Evolutionary conservation across 345 rosid species (phyloP).

Genomic region (Brassica cretica): DNA sequence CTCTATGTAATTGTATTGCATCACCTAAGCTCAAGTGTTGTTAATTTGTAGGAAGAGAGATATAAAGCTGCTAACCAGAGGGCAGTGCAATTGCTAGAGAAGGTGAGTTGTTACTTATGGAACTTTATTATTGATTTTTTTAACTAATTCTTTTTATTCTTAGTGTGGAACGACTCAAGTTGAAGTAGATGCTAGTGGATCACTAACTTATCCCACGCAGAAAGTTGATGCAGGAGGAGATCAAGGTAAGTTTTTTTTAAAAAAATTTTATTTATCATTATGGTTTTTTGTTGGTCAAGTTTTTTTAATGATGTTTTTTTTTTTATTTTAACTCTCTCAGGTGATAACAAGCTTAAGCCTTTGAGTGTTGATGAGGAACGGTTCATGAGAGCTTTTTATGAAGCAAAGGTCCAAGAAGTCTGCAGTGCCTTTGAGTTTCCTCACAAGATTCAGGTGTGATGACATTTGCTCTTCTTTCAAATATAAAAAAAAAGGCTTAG

Average conservation of each 20-base stretch:
- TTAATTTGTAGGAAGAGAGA: conserved; percentile 54
- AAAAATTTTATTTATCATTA: background rate
- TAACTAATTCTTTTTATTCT: conserved; percentile 11
- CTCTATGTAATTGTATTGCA: too few relatives aligned
- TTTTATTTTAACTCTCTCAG: conserved; percentile 37
- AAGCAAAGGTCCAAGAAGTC: conserved; percentile 90
- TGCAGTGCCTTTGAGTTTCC: conserved; percentile 96
- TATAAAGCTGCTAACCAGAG: conserved; percentile 65
- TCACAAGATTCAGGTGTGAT: conserved; percentile 83
- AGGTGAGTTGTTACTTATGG: conserved; percentile 41
- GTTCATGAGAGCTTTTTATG: conserved; percentile 85
- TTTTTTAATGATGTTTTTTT: background rate
- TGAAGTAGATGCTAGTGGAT: conserved; percentile 87
- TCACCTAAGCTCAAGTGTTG: conserved; percentile 6
- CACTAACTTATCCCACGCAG: conserved; percentile 66
- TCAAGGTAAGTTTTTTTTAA: conserved; percentile 52
- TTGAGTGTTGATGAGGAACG: conserved; percentile 85
- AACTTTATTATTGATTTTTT: conserved; percentile 4
- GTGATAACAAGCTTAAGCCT: conserved; percentile 74
- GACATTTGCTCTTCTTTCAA: conserved; percentile 3
- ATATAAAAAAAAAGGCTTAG: background rate
- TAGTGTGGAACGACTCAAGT: conserved; percentile 83
- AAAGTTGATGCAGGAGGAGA: conserved; percentile 48
- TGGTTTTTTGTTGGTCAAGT: background rate
- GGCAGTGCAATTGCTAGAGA: conserved; percentile 73